Evolutionary conservation across 148 eudicot species (phyloP).

Genomic region (Nepenthes gracilis): DNA sequence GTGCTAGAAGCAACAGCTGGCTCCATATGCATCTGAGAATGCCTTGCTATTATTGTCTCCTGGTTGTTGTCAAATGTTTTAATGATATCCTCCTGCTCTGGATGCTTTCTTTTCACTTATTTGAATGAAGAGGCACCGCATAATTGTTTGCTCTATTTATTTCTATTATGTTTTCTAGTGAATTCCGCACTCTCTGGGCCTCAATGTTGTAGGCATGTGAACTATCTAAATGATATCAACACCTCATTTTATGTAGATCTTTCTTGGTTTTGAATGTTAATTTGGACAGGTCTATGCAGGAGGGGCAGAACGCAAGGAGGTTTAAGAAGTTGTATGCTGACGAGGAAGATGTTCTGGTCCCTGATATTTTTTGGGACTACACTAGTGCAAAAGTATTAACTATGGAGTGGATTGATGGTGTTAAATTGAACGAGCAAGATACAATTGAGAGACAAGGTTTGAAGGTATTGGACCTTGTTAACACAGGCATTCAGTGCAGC

Average conservation of each 20-base stretch:
- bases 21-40: no score
- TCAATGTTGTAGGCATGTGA: no score
- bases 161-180: background rate
- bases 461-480: constrained; percentile 88
- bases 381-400: constrained; percentile 89
- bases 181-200: no score
- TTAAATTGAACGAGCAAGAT: constrained; percentile 78
- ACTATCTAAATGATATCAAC: background rate
- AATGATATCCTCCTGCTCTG: background rate
- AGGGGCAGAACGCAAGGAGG: constrained; percentile 98
- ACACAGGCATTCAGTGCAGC: constrained; percentile 94
- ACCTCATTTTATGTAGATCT: background rate
- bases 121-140: background rate
- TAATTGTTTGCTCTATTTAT: background rate
- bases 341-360: constrained; percentile 89
- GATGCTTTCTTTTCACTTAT: background rate
- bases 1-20: no score
- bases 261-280: constrained; percentile 47
- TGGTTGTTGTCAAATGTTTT: background rate
- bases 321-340: constrained; percentile 96
- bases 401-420: constrained; percentile 98
- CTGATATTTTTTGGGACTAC: constrained; percentile 98
- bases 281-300: constrained; percentile 91
- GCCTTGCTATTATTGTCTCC: no score
- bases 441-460: constrained; percentile 91